Conservation (phyloP, 768 basidiomycete species). For the Leucogyrophana mollusca region DNA sequence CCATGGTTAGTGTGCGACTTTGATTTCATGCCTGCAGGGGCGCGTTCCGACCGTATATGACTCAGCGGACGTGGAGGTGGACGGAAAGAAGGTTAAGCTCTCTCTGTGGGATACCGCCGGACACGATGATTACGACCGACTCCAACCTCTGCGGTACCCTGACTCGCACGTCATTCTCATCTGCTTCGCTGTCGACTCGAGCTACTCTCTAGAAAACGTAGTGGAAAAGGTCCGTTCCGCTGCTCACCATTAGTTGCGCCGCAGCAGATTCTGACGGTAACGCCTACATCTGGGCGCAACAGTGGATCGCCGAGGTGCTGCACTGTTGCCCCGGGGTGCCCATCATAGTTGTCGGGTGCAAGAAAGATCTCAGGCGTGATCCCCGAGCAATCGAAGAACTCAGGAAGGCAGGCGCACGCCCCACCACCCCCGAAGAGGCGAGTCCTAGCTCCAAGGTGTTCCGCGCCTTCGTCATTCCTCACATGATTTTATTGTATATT, state of each 20-base stretch:
- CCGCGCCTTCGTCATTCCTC: too few relatives aligned
- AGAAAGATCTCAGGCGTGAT: constrained; percentile 97
- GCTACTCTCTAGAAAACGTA: constrained; percentile 98
- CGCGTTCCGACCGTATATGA: constrained; percentile 99
- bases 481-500: background rate
- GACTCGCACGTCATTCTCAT: constrained; percentile 99
- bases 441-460: too few relatives aligned
- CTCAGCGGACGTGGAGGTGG: constrained; percentile 97
- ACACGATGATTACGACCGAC: constrained; percentile 98
- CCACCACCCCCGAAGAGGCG: constrained; percentile 92
- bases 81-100: constrained; percentile 97
- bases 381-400: constrained; percentile 92
- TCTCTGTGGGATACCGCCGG: constrained; percentile 99
- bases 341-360: constrained; percentile 97
- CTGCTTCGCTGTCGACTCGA: constrained; percentile 97
- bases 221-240: constrained; percentile 87
- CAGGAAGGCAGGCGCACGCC: constrained; percentile 89
- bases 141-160: constrained; percentile 95
- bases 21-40: constrained; percentile 52
- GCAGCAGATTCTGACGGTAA: constrained; percentile 7
- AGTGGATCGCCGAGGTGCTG: constrained; percentile 99
- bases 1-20: background rate
- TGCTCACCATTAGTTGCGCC: background rate
- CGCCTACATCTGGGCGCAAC: constrained; percentile 3
- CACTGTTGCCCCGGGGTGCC: constrained; percentile 95